phyloP scores from a whole-genome alignment of 306 rosid species.

The Vicia villosa region DNA sequence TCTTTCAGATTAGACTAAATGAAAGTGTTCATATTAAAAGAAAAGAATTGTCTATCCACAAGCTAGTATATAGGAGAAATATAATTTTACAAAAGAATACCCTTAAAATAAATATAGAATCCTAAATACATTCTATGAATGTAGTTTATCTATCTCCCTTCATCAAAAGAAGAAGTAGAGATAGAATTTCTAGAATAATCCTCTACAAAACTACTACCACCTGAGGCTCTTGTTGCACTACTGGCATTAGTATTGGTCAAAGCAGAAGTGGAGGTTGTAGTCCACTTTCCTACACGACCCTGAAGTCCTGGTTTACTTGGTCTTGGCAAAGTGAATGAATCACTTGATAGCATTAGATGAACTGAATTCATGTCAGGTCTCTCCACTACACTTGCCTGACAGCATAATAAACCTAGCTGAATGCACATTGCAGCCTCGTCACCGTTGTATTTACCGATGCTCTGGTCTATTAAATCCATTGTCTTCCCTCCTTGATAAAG shows the following conservation, averaged over 20 bases:
- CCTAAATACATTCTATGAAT: neutral
- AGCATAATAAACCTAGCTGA: constrained; percentile 85
- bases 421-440: constrained; percentile 91
- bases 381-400: constrained; percentile 60
- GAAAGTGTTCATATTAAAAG: neutral
- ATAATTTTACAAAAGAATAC: constrained; percentile 4
- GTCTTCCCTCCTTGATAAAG: constrained; percentile 64
- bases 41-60: neutral
- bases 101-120: constrained; percentile 6
- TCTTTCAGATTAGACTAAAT: neutral
- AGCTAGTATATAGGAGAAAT: neutral
- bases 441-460: constrained; percentile 50
- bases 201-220: constrained; percentile 57
- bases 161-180: constrained; percentile 71
- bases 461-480: constrained; percentile 65
- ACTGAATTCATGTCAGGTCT: constrained; percentile 87
- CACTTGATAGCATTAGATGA: constrained; percentile 82
- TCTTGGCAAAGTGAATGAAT: constrained; percentile 72
- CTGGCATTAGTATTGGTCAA: constrained; percentile 58
- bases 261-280: constrained; percentile 53
- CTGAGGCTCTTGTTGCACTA: constrained; percentile 57
- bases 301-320: constrained; percentile 81
- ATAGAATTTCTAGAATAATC: constrained; percentile 83
- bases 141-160: constrained; percentile 57
- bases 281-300: constrained; percentile 74